These are phyloP conservation scores for Saccharomycopsis microspora DNA, from an alignment of 805 yeast species.

Conservation along the genomic window DNA sequence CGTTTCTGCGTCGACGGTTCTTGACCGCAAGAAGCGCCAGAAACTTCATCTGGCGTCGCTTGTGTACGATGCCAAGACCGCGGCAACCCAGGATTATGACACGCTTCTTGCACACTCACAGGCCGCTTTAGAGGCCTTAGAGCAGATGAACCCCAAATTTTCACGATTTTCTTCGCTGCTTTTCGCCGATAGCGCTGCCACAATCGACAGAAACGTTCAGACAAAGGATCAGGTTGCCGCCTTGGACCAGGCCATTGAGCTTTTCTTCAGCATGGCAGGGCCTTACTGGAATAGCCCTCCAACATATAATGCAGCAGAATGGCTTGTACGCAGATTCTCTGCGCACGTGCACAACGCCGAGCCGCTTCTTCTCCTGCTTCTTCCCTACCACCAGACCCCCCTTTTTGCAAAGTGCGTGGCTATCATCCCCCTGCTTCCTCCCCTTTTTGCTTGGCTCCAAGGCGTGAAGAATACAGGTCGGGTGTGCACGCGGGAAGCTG, in stretches of 20 bases:
- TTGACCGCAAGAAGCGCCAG: slow-evolving; percentile 79
- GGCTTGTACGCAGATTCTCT: slow-evolving; percentile 89
- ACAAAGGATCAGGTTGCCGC: slow-evolving; percentile 65
- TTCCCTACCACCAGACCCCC: slow-evolving; percentile 73
- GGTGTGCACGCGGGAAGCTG: slow-evolving; percentile 54
- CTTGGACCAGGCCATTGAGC: slow-evolving; percentile 62
- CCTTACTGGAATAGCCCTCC: slow-evolving; percentile 51
- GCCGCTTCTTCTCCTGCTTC: slow-evolving; percentile 50
- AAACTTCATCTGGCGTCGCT: slow-evolving; percentile 83
- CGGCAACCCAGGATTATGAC: slow-evolving; percentile 92
- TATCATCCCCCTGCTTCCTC: slow-evolving; percentile 66
- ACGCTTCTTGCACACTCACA: slow-evolving; percentile 57
- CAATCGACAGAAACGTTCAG: slow-evolving; percentile 75
- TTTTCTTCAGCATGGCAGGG: slow-evolving; percentile 52
- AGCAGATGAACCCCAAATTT: slow-evolving; percentile 66
- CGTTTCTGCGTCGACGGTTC: slow-evolving; percentile 57
- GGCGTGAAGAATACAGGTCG: slow-evolving; percentile 55
- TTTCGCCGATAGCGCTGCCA: slow-evolving; percentile 73
- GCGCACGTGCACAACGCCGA: slow-evolving; percentile 77
- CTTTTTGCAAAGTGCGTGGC: slow-evolving; percentile 68
- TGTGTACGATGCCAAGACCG: slow-evolving; percentile 73
- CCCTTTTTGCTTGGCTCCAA: slow-evolving; percentile 59
- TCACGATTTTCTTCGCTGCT: slow-evolving; percentile 55
- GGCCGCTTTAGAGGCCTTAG: slow-evolving; percentile 69
- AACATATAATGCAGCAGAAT: slow-evolving; percentile 76